Conservation (phyloP, 139 green algal genomes). For the Spirogloea muscicola region DNA sequence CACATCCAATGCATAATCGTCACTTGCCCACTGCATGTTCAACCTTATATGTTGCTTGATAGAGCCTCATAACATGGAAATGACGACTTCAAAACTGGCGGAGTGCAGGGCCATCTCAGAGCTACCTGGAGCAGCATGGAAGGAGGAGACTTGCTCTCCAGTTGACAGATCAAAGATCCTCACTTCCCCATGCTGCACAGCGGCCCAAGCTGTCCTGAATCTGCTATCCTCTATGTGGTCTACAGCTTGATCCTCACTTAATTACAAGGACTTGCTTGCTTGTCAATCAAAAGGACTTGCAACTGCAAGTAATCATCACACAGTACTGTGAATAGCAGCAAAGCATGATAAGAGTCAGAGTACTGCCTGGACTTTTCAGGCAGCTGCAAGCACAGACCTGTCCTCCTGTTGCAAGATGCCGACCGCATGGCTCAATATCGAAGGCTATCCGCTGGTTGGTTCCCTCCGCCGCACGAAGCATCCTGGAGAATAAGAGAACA, state of each 20-base stretch:
- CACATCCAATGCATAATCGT: no score
- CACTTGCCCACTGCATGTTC: no score
- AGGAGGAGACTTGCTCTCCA: slow-evolving; percentile 49
- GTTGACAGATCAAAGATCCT: slow-evolving; percentile 69
- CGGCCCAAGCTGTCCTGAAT: slow-evolving; percentile 40
- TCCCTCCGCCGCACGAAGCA: slow-evolving; percentile 43
- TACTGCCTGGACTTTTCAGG: neutral
- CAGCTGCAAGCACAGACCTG: slow-evolving; percentile 21
- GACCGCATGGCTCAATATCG: slow-evolving; percentile 80
- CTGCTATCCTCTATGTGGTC: no score
- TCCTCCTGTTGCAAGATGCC: slow-evolving; percentile 72
- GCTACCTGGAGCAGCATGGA: slow-evolving; percentile 2
- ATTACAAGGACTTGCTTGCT: no score
- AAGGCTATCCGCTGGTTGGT: slow-evolving; percentile 94
- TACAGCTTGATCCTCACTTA: no score
- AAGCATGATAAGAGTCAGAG: neutral
- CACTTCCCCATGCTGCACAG: slow-evolving; percentile 53
- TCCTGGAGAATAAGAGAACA: no score
- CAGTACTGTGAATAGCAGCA: neutral
- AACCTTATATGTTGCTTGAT: no score
- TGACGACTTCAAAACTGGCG: no score
- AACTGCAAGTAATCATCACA: neutral
- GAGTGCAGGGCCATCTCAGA: no score
- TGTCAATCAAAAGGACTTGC: neutral
- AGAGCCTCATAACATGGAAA: no score